Evolutionary conservation across 2,329 filamentous ascomycete genomes (phyloP).

Genomic region (Botrytis hyacinthi): DNA sequence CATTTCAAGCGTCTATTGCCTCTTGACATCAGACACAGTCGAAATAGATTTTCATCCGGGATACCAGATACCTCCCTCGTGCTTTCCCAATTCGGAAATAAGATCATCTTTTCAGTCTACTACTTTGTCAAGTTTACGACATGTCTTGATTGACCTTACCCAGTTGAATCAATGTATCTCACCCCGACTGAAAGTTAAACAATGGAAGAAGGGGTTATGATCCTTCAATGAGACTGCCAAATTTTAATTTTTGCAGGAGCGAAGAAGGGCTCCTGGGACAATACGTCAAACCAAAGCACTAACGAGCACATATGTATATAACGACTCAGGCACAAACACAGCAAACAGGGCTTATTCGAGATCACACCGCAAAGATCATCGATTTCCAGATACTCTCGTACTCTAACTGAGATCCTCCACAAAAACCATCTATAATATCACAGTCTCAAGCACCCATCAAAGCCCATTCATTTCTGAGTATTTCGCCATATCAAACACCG

Average conservation of each 20-base stretch:
- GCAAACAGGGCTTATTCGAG: too few species aligned
- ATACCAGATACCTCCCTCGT: too few species aligned
- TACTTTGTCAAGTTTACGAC: background rate
- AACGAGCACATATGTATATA: background rate
- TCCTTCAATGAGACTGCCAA: background rate
- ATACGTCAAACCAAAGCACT: background rate
- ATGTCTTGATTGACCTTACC: background rate
- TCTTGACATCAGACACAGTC: background rate
- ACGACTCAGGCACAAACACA: background rate
- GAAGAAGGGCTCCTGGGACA: background rate
- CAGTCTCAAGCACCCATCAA: background rate
- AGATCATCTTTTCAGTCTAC: background rate
- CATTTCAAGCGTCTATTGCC: background rate
- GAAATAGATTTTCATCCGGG: accelerated
- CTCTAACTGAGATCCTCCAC: background rate
- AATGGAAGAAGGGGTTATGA: too few species aligned
- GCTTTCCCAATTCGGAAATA: background rate
- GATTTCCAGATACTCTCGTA: background rate
- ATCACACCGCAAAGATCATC: background rate
- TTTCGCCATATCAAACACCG: background rate
- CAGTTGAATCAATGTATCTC: accelerated
- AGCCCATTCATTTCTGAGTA: background rate
- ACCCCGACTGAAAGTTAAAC: background rate
- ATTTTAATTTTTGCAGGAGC: background rate
- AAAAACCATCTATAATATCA: background rate